Evolutionary conservation across 2,329 filamentous ascomycete genomes (phyloP), one percentile per base, ranked within the genome.

Genomic region (Colletotrichum simmondsii): DNA sequence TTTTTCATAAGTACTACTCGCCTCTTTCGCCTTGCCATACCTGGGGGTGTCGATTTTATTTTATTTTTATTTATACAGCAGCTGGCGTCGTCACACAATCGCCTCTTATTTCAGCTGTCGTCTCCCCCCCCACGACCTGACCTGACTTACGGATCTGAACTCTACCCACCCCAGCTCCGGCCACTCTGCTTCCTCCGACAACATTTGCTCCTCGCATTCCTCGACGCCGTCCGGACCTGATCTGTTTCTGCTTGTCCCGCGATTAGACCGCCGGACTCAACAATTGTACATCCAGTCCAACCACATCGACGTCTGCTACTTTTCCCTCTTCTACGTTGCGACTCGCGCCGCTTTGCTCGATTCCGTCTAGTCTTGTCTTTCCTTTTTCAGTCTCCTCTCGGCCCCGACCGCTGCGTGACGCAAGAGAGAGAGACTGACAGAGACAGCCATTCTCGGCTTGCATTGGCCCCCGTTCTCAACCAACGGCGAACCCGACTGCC

Each of bases 31-130:
- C 66, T 54, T 62, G 19, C 19, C 42, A 49, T 49, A 22, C 19
- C 19, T 42, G 37, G 42, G 42, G 42, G 42, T 49, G 19, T 22
- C 42, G 42, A 22, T 22, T 49, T 49, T 22, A 22, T 49, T 22
- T 49, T 49, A 49, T 49, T 49, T 49, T 49, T 49, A 49, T 49
- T 37, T 24, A 66, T 60, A 65, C 66, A 69, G 37, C 59, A 37
- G 19, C 42, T 49, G 42, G 42, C 57, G 63, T 61, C 66, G 66
- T 70, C 66, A 70, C 60, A 32, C 66, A 42, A 54, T 72, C 35
- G 71, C 71, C 71, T 72, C 71, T 72, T 70, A 65, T 65, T 72
- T 72, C 66, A 72, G 71, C 71, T 72, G 71, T 65, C 59, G 32
- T 49, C 66, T 70, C 57, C 54, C 54, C 28, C 26, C 26, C 65